A percentile compares a stretch with the other conserved stretches of the same genome.
phyloP scores from a whole-genome alignment of 345 rosid species.

The Jatropha curcas region DNA sequence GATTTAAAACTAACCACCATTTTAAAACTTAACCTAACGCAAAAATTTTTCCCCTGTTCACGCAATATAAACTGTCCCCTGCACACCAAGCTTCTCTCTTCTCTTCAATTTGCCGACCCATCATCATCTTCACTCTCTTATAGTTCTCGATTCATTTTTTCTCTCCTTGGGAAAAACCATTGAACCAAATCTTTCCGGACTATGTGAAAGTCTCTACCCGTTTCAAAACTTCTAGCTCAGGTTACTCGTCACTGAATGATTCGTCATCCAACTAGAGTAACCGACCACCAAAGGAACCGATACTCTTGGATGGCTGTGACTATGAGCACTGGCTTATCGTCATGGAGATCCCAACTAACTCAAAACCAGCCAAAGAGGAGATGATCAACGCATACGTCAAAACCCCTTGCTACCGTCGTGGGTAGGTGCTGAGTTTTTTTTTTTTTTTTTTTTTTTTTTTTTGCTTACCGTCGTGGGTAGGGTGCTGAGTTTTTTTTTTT shows the following conservation, averaged over 20 bases:
- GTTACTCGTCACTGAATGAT: constrained; percentile 84
- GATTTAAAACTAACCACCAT: no score
- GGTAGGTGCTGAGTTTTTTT: constrained; percentile 49
- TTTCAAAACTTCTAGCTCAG: constrained; percentile 63
- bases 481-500: no score
- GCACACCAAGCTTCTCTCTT: no score
- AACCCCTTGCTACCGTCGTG: constrained; percentile 64
- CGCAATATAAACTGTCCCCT: no score
- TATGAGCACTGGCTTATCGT: constrained; percentile 95
- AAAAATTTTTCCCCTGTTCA: no score
- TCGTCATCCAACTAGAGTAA: constrained; percentile 91
- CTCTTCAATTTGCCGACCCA: no score
- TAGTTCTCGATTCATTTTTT: constrained; percentile 48
- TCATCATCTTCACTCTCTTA: constrained; percentile 36
- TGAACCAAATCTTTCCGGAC: constrained; percentile 24
- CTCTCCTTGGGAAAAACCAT: constrained; percentile 40
- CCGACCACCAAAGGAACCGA: constrained; percentile 89
- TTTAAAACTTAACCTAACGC: no score
- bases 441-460: no score
- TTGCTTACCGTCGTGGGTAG: no score
- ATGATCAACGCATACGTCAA: constrained; percentile 82
- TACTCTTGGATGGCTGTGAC: constrained; percentile 90
- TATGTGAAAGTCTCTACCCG: constrained; percentile 43
- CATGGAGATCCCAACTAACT: constrained; percentile 76
- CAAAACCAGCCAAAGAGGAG: constrained; percentile 79